These are phyloP conservation scores for Ceratocystis papillata DNA, from an alignment of 2,329 filamentous ascomycete species.

Conservation along the genomic window DNA sequence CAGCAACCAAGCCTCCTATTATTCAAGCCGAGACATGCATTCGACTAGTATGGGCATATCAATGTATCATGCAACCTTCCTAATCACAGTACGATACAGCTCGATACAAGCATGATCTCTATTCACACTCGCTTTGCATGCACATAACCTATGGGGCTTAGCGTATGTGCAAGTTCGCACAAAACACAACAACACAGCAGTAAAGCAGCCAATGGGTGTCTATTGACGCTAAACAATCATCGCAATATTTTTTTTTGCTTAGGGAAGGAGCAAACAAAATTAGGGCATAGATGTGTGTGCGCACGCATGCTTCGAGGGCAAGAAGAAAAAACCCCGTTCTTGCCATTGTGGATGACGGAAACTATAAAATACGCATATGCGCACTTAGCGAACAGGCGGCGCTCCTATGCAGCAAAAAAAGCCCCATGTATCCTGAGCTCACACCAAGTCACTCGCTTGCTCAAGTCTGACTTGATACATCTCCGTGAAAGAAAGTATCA, in stretches of 20 bases:
- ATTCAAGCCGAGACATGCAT: background rate
- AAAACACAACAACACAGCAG: background rate
- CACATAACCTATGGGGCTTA: background rate
- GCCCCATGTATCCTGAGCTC: background rate
- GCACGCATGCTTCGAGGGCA: background rate
- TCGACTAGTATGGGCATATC: background rate
- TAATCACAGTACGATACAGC: background rate
- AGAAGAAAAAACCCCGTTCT: too few species aligned
- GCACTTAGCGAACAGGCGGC: background rate
- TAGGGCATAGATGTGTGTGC: background rate
- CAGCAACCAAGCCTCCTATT: background rate
- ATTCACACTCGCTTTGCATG: background rate
- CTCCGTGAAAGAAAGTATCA: background rate
- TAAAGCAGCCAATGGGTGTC: background rate
- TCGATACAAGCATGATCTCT: conserved; percentile 7
- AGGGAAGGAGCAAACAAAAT: background rate
- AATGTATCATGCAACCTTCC: background rate
- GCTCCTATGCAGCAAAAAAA: background rate
- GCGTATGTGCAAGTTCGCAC: background rate
- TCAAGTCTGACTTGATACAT: background rate
- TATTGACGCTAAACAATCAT: background rate
- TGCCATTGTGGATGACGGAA: too few species aligned
- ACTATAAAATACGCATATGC: background rate
- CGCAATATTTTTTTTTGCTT: background rate
- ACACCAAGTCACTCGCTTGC: background rate